Conservation (phyloP, 176 grass and related monocot genomes). For the Paspalum vaginatum region DNA sequence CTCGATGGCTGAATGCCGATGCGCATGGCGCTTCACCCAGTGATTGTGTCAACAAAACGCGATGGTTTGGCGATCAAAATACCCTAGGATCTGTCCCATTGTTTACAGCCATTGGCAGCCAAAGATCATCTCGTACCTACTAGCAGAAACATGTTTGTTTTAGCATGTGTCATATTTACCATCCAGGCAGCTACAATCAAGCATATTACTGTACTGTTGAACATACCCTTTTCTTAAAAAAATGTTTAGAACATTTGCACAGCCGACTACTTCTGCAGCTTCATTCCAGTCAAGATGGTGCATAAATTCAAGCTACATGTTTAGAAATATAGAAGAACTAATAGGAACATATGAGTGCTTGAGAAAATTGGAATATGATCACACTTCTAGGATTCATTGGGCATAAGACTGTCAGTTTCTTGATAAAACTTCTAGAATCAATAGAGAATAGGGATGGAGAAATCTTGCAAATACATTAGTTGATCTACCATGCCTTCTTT, state of each 20-base stretch:
- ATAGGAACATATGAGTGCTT: not conserved
- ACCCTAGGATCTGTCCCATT: no score
- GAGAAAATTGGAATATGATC: not conserved
- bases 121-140: no score
- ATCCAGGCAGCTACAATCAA: not conserved
- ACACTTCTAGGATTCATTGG: not conserved
- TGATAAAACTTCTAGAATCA: not conserved
- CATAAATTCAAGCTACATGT: not conserved
- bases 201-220: not conserved
- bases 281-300: not conserved
- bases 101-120: no score
- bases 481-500: slow-evolving; percentile 45
- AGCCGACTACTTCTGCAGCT: not conserved
- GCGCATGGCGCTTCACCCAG: no score
- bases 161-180: no score
- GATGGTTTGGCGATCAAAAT: no score
- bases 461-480: not conserved
- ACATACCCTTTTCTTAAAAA: not conserved
- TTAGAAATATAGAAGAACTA: not conserved
- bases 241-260: not conserved
- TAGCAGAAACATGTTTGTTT: no score
- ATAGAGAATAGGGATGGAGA: not conserved
- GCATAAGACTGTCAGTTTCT: not conserved
- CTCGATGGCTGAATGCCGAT: no score
- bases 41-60: no score